Evolutionary conservation across 768 basidiomycete species (phyloP).

Genomic region (Austroboletus eburneus): DNA sequence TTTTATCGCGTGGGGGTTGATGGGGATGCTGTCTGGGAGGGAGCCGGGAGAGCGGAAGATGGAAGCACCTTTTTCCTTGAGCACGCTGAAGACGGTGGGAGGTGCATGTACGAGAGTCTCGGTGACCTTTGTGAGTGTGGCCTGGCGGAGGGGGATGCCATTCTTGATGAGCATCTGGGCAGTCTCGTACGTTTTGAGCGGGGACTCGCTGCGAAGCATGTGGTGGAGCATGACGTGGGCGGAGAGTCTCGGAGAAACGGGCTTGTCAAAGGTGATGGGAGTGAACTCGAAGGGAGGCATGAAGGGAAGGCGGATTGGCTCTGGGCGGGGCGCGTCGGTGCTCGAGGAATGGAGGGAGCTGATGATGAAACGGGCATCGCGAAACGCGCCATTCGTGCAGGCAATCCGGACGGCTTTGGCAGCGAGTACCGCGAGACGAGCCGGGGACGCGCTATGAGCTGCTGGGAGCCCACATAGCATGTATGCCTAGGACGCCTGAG

Average conservation of each 20-base stretch:
- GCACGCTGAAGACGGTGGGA: constrained; percentile 20
- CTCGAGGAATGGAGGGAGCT: constrained; percentile 50
- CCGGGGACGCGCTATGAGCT: constrained; percentile 42
- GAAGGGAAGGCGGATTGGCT: constrained; percentile 18
- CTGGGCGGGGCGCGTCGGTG: neutral
- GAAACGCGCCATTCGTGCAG: constrained; percentile 38
- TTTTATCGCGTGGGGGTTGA: constrained; percentile 34
- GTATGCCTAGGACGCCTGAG: too few species aligned
- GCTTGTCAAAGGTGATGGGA: constrained; percentile 44
- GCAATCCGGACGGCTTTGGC: constrained; percentile 50
- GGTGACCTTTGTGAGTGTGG: constrained; percentile 45
- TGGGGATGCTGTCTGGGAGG: constrained; percentile 21
- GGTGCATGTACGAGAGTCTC: constrained; percentile 17
- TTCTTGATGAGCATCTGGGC: constrained; percentile 50
- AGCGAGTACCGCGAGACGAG: constrained; percentile 33
- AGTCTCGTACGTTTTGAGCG: constrained; percentile 45
- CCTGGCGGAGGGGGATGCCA: constrained; percentile 46
- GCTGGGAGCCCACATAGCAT: constrained; percentile 66
- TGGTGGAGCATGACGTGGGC: constrained; percentile 64
- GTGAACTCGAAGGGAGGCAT: constrained; percentile 32
- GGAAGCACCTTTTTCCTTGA: constrained; percentile 14
- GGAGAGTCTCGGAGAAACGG: constrained; percentile 55
- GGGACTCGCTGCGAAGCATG: constrained; percentile 49
- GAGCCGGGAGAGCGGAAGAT: constrained; percentile 13
- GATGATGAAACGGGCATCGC: constrained; percentile 54